Conservation (phyloP, 2,329 filamentous ascomycete species). For the Colletotrichum echinochloae region DNA sequence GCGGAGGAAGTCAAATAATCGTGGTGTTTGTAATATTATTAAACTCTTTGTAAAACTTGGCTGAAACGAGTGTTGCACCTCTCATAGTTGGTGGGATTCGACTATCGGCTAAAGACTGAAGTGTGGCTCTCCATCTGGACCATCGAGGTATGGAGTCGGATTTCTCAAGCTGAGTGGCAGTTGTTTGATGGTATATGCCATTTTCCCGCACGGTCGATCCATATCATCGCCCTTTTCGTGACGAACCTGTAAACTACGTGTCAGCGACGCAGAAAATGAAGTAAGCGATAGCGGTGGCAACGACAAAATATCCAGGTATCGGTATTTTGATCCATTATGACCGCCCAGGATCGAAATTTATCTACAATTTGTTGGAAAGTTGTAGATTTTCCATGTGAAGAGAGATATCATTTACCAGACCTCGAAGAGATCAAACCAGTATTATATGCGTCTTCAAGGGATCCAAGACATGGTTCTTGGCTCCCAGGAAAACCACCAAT, state of each 20-base stretch:
- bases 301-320: background rate
- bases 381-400: background rate
- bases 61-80: background rate
- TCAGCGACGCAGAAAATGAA: background rate
- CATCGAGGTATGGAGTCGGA: background rate
- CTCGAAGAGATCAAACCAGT: no score
- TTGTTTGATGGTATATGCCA: background rate
- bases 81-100: background rate
- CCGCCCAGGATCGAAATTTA: no score
- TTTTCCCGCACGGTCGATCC: background rate
- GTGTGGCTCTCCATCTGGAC: background rate
- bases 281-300: background rate
- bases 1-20: no score
- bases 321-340: no score
- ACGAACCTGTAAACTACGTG: background rate
- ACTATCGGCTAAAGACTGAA: background rate
- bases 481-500: no score
- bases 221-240: background rate
- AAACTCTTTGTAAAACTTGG: accelerated
- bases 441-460: background rate
- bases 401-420: background rate
- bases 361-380: no score
- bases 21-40: background rate
- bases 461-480: background rate
- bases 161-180: background rate